phyloP scores from a whole-genome alignment of 768 basidiomycete genomes.

The Aureoboletus auriporus region DNA sequence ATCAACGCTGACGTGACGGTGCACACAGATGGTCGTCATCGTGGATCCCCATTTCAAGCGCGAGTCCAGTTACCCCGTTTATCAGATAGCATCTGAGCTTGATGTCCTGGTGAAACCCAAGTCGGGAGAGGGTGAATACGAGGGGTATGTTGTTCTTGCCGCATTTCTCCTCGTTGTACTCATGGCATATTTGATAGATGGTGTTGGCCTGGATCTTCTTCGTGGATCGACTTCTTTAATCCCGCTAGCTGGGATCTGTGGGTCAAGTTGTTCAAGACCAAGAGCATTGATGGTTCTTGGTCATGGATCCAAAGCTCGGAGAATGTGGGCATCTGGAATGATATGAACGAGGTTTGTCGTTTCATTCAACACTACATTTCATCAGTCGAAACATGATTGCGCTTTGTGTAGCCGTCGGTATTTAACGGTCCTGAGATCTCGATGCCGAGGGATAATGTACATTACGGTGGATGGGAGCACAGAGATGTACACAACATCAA shows the following conservation, averaged over 20 bases:
- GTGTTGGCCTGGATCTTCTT: slow-evolving; percentile 97
- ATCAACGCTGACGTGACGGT: neutral
- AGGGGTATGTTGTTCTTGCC: slow-evolving; percentile 46
- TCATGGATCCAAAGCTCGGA: slow-evolving; percentile 79
- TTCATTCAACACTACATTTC: neutral
- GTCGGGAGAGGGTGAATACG: slow-evolving; percentile 80
- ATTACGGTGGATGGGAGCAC: slow-evolving; percentile 96
- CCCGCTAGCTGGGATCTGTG: slow-evolving; percentile 89
- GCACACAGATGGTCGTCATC: slow-evolving; percentile 89
- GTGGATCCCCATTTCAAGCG: slow-evolving; percentile 96
- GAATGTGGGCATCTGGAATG: slow-evolving; percentile 94
- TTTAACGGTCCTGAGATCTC: slow-evolving; percentile 98
- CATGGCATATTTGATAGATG: slow-evolving; percentile 37
- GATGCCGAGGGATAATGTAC: slow-evolving; percentile 71
- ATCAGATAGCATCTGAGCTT: slow-evolving; percentile 78
- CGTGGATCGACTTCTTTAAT: slow-evolving; percentile 98
- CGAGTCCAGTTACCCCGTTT: slow-evolving; percentile 72
- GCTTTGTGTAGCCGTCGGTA: slow-evolving; percentile 73
- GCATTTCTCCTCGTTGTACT: neutral
- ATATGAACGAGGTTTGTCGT: slow-evolving; percentile 90
- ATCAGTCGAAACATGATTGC: neutral
- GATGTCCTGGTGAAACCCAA: slow-evolving; percentile 78
- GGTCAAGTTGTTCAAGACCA: slow-evolving; percentile 74
- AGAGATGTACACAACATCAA: slow-evolving; percentile 97
- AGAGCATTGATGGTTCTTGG: slow-evolving; percentile 53